Evolutionary conservation across 441 rosid species (phyloP), one percentile per base, ranked within the genome.

Genomic region (Arabidopsis hybrid): DNA sequence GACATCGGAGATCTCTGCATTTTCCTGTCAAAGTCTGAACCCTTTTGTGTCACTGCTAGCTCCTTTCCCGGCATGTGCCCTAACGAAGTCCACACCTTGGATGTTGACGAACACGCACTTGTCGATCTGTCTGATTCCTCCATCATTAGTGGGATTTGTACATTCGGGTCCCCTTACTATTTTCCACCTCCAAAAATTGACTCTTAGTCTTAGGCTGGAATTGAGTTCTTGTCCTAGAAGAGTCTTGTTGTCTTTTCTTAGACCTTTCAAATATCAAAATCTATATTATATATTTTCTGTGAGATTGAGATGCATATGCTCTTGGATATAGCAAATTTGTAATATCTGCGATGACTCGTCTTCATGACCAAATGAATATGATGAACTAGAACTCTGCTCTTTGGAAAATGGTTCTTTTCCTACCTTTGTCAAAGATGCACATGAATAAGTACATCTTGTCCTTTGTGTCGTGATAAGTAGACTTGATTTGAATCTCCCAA

Each of bases 301-400:
- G 6, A 13, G 47, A 43, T 43, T 43, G 47, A 43, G 14, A 47
- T 7, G 53, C 55, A 50, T 50, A 50, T 18, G 55, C 31, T 18
- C 55, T 50, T 18, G 7, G 31, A 18, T 18, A 8, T 50, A 50
- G 3, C 55, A 50, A 7, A 50, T 50, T 50, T 51, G 10, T 46
- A 46, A 91, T 92, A 85, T 89, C 91, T 84, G 98, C 88, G 79
- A 89, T 95, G 91, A 89, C 93, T 76, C 85, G 86, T 80, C 96
- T 92, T 82, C 84, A 91, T 73, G 99, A 95, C 18, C 53, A 79
- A 96, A 95, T 80, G 95, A 89, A 83, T 95, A 91, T 78, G 98
- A 95, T 61, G 99, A 89, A 80, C 73, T 89, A 65, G 98, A 95
- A 79, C 90, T 89, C 76, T 95, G 99, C 87, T 92, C 88, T 84